Evolutionary conservation across 2,329 filamentous ascomycete genomes (phyloP).

Genomic region (Lojkania enalia): DNA sequence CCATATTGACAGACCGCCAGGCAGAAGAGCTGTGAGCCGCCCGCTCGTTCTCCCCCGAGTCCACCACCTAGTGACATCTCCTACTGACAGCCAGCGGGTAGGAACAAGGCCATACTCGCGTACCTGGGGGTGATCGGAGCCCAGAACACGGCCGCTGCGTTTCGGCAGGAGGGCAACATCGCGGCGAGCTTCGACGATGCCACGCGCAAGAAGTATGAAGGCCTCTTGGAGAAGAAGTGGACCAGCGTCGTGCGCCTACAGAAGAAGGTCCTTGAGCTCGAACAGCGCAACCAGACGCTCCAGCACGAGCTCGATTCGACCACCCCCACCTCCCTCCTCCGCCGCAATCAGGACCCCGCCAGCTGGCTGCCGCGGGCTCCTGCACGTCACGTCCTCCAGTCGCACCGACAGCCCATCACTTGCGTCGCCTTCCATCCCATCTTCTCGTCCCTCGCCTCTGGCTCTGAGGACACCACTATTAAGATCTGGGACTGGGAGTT

Average conservation of each 20-base stretch:
- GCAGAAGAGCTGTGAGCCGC: conserved; percentile 81
- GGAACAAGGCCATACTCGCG: conserved; percentile 91
- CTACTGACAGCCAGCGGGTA: conserved; percentile 49
- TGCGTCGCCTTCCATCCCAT: conserved; percentile 91
- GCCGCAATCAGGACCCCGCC: conserved; percentile 79
- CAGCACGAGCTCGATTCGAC: conserved; percentile 84
- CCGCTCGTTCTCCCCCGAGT: conserved; percentile 10
- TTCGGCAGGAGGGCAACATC: conserved; percentile 77
- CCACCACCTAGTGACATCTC: conserved; percentile 4
- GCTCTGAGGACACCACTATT: conserved; percentile 89
- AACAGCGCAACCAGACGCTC: conserved; percentile 70
- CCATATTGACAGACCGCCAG: conserved; percentile 75
- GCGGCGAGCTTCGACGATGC: conserved; percentile 74
- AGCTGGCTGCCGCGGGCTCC: conserved; percentile 86
- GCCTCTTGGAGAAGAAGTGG: conserved; percentile 96
- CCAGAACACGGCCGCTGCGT: conserved; percentile 66
- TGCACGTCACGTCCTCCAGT: conserved; percentile 79
- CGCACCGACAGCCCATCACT: conserved; percentile 78
- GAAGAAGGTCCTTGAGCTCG: conserved; percentile 97
- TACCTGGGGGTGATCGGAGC: conserved; percentile 79
- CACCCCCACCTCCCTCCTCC: conserved; percentile 76
- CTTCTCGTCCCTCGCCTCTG: conserved; percentile 87
- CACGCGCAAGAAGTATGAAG: conserved; percentile 92
- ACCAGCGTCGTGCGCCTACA: conserved; percentile 92
- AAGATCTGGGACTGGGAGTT: conserved; percentile 98